These are phyloP conservation scores for Trametes villosa DNA, from an alignment of 768 basidiomycete species.

Conservation along the genomic window DNA sequence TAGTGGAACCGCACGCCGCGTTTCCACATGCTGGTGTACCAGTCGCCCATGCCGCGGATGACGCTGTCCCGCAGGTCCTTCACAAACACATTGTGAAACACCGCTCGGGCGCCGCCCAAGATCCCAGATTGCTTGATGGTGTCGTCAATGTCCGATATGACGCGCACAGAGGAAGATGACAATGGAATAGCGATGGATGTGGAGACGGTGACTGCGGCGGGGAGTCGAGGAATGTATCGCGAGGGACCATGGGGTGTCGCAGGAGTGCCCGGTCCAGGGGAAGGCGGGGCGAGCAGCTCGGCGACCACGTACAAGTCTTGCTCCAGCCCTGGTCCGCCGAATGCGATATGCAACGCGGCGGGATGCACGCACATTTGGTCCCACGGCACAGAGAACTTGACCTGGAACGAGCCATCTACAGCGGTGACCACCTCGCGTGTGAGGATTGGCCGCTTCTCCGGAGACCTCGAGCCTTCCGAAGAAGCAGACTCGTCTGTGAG, in stretches of 20 bases:
- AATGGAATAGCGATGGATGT: slow-evolving; percentile 43
- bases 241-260: slow-evolving; percentile 10
- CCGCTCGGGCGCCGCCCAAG: slow-evolving; percentile 74
- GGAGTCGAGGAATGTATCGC: not conserved
- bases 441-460: slow-evolving; percentile 50
- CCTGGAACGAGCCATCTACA: slow-evolving; percentile 75
- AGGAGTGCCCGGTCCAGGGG: slow-evolving; percentile 31
- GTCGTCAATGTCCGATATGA: slow-evolving; percentile 95
- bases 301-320: slow-evolving; percentile 61
- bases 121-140: slow-evolving; percentile 85
- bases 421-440: slow-evolving; percentile 58
- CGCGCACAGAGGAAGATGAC: slow-evolving; percentile 66
- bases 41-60: slow-evolving; percentile 83
- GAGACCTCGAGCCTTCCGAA: slow-evolving; percentile 25
- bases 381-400: slow-evolving; percentile 67
- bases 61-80: slow-evolving; percentile 77
- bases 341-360: slow-evolving; percentile 56
- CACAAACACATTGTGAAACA: slow-evolving; percentile 93
- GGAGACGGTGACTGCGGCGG: slow-evolving; percentile 18
- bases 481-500: slow-evolving; percentile 30
- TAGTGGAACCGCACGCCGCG: slow-evolving; percentile 85
- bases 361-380: slow-evolving; percentile 68
- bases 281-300: slow-evolving; percentile 49
- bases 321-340: slow-evolving; percentile 47
- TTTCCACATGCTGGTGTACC: slow-evolving; percentile 72